These are phyloP conservation scores for Phytopythium oedochilum DNA, from an alignment of 352 stramenopile genomes.

Conservation along the genomic window DNA sequence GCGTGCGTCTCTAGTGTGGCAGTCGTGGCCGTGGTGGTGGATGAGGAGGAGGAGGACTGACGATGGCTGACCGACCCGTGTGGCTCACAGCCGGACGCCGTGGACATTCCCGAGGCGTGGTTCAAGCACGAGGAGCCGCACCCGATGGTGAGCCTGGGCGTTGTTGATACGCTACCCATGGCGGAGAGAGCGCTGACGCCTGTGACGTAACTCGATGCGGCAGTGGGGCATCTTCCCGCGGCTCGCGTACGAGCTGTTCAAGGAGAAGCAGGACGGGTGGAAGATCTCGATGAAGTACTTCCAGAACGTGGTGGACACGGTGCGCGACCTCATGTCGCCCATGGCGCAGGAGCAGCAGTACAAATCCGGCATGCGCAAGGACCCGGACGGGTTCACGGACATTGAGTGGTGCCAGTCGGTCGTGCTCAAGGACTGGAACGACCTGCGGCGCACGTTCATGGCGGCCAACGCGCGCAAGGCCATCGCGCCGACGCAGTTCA, in stretches of 20 bases:
- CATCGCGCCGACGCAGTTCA: conserved; percentile 93
- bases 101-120: conserved; percentile 92
- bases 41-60: not conserved
- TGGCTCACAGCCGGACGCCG: conserved; percentile 66
- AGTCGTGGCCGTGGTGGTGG: not conserved
- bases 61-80: not conserved
- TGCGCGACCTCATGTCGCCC: conserved; percentile 93
- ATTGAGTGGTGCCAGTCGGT: conserved; percentile 93
- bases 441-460: conserved; percentile 90
- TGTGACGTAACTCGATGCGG: not conserved
- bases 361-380: conserved; percentile 94
- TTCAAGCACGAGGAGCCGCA: conserved; percentile 91
- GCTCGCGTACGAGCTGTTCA: conserved; percentile 92
- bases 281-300: conserved; percentile 98
- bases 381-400: conserved; percentile 93
- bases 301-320: conserved; percentile 95
- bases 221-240: conserved; percentile 91
- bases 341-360: conserved; percentile 92
- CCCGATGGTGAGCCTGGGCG: conserved; percentile 34
- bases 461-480: conserved; percentile 89
- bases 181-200: not conserved
- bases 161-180: too few species aligned
- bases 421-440: conserved; percentile 93
- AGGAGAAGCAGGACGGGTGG: conserved; percentile 93
- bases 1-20: conserved; percentile 19